These are phyloP conservation scores for Entomophthora muscae DNA, from an alignment of 371 early-diverging fungal genomes.

Conservation along the genomic window DNA sequence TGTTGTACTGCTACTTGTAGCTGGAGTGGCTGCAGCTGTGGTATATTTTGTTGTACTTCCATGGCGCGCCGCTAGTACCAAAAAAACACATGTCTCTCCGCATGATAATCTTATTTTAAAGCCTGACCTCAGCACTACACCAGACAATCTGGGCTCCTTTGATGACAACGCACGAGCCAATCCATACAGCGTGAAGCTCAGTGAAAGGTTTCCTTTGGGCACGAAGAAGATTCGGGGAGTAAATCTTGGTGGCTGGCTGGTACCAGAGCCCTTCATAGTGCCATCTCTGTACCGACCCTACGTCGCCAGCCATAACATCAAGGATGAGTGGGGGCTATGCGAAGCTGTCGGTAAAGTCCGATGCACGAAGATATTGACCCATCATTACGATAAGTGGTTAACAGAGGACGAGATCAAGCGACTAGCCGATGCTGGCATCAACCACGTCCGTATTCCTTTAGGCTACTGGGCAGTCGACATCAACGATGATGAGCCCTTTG, in stretches of 20 bases:
- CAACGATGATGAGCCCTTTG: too few species aligned
- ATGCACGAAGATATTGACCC: constrained; percentile 13
- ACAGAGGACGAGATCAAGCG: constrained; percentile 23
- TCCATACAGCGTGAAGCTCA: background rate
- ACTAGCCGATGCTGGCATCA: constrained; percentile 18
- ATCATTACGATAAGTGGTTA: constrained; percentile 25
- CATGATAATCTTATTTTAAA: background rate
- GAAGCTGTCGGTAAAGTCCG: constrained; percentile 15
- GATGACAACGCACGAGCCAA: background rate
- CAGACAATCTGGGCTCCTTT: background rate
- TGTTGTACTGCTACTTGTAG: background rate
- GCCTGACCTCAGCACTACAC: background rate
- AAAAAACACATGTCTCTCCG: background rate
- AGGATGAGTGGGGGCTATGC: too few species aligned
- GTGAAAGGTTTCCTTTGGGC: too few species aligned
- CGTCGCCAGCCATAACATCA: constrained; percentile 17
- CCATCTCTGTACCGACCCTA: constrained; percentile 17
- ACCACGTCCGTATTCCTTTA: constrained; percentile 27
- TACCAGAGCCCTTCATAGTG: constrained; percentile 33
- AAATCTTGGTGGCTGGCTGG: constrained; percentile 40
- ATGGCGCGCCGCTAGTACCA: background rate
- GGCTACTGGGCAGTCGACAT: constrained; percentile 25
- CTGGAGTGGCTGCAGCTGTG: background rate
- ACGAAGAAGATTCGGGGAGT: constrained; percentile 27
- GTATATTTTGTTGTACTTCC: background rate